Evolutionary conservation across 2,329 filamentous ascomycete species (phyloP), one percentile per base, ranked within the genome.

Genomic region (Drechslerella dactyloides): DNA sequence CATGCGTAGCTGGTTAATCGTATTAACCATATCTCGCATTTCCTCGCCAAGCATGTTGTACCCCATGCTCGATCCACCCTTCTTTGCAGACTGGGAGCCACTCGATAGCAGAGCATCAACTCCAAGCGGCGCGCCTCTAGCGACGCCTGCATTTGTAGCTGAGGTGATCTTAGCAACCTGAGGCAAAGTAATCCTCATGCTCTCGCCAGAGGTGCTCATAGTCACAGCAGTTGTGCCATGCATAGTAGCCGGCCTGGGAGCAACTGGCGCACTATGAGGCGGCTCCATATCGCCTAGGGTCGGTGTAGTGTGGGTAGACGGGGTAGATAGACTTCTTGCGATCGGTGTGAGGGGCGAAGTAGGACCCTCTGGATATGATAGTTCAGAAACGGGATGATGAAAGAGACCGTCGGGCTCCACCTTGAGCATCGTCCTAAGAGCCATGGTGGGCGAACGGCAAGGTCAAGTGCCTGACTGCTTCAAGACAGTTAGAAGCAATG

Each of bases 21-120:
- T 72, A 60, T 75, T 75, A 13, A 76, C 75, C 75, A 76, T 76
- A 13, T 74, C 64, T n/a, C 75, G 56, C 75, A 76, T 76, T 1
- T 75, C 75, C 1, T 75, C 73, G 4, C 75, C 74, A 1, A 76
- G 60, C 37, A 74, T 69, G 19, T 74, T 69, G 8, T 75, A 68
- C 4, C 74, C 74, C 44, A 69, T 63, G 15, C 40, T 62, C 6
- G 60, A 60, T 2, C 35, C 30, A 8, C 27, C 42, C 17, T 72
- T 72, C 30, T 37, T 56, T 11, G 37, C 44, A 4, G n/a, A 24
- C 19, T 53, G 54, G 6, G 51, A 42, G 27, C 24, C 23, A 21
- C 48, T 53, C 23, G 17, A 35, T 17, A 42, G 21, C 21, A 57
- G n/a, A 42, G 58, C 59, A 15, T 8, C 53, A 17, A 24, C 54